These are phyloP conservation scores for Detonula confervacea DNA, from an alignment of 352 stramenopile genomes.

Conservation along the genomic window DNA sequence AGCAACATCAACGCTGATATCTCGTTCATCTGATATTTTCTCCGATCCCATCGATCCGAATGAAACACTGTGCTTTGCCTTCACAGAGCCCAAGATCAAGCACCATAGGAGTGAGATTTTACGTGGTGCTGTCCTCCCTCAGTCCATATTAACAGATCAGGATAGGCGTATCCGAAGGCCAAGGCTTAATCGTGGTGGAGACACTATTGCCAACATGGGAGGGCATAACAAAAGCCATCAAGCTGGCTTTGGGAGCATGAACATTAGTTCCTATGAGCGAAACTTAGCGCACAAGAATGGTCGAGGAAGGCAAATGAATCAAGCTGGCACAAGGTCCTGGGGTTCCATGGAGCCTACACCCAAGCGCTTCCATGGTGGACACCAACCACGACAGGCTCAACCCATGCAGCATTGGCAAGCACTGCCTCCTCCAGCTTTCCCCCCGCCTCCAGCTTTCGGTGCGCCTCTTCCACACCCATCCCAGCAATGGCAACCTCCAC, in stretches of 20 bases:
- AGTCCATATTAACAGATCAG: slow-evolving; percentile 67
- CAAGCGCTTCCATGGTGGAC: slow-evolving; percentile 59
- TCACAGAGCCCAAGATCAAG: slow-evolving; percentile 74
- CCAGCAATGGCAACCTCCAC: slow-evolving; percentile 51
- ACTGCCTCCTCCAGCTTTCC: slow-evolving; percentile 33
- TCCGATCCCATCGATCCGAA: slow-evolving; percentile 66
- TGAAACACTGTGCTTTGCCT: slow-evolving; percentile 75
- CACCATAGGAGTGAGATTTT: slow-evolving; percentile 79
- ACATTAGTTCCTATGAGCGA: slow-evolving; percentile 82
- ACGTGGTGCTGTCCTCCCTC: slow-evolving; percentile 56
- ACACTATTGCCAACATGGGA: slow-evolving; percentile 84
- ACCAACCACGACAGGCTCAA: slow-evolving; percentile 33
- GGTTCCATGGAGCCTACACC: slow-evolving; percentile 79
- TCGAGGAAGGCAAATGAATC: slow-evolving; percentile 78
- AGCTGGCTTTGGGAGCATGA: slow-evolving; percentile 74
- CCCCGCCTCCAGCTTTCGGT: slow-evolving; percentile 43
- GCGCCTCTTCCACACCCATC: slow-evolving; percentile 46
- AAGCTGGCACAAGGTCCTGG: slow-evolving; percentile 81
- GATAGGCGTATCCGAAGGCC: slow-evolving; percentile 77
- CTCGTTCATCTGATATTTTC: slow-evolving; percentile 67
- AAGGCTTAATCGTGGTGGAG: slow-evolving; percentile 77
- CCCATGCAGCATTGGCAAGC: slow-evolving; percentile 48
- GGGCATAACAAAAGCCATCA: slow-evolving; percentile 67
- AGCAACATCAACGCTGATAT: slow-evolving; percentile 60
- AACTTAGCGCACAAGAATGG: slow-evolving; percentile 73